Conservation (phyloP, 257 asterid genomes). For the Fraxinus pennsylvanica region DNA sequence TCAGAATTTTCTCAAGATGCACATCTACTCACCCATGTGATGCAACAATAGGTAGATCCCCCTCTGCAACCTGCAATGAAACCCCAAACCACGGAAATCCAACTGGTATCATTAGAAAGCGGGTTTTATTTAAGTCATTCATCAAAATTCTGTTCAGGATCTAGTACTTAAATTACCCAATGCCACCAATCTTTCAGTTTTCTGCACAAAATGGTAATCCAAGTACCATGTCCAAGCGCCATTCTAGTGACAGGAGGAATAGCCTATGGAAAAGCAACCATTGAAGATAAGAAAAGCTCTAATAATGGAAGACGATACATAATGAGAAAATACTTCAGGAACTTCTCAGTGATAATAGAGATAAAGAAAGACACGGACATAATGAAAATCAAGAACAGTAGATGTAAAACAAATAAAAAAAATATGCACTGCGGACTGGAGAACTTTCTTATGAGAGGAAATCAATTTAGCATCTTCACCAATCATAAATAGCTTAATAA, state of each 20-base stretch:
- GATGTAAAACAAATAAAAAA: background rate
- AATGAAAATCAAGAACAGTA: background rate
- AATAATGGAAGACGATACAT: background rate
- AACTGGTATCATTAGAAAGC: slow-evolving; percentile 10
- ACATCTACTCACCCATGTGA: slow-evolving; percentile 82
- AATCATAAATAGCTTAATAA: background rate
- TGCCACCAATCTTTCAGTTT: slow-evolving; percentile 99
- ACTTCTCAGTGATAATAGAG: background rate
- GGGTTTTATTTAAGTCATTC: slow-evolving; percentile 1
- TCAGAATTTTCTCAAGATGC: slow-evolving; percentile 17
- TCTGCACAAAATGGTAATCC: slow-evolving; percentile 92
- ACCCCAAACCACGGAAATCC: slow-evolving; percentile 21
- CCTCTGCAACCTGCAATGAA: slow-evolving; percentile 87
- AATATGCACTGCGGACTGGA: background rate
- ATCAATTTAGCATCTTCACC: slow-evolving; percentile 15
- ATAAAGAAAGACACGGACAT: background rate
- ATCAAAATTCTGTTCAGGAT: slow-evolving; percentile 16
- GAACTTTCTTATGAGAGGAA: background rate
- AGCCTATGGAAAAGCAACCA: slow-evolving; percentile 51
- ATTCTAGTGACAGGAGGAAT: slow-evolving; percentile 93
- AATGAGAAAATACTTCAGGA: background rate
- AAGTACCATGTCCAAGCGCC: slow-evolving; percentile 86
- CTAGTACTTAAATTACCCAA: slow-evolving; percentile 59
- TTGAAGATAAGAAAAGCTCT: slow-evolving; percentile 22
- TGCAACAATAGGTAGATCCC: slow-evolving; percentile 93